Conservation (phyloP, 1,284 basidiomycete genomes). For the Pascua sp. region DNA sequence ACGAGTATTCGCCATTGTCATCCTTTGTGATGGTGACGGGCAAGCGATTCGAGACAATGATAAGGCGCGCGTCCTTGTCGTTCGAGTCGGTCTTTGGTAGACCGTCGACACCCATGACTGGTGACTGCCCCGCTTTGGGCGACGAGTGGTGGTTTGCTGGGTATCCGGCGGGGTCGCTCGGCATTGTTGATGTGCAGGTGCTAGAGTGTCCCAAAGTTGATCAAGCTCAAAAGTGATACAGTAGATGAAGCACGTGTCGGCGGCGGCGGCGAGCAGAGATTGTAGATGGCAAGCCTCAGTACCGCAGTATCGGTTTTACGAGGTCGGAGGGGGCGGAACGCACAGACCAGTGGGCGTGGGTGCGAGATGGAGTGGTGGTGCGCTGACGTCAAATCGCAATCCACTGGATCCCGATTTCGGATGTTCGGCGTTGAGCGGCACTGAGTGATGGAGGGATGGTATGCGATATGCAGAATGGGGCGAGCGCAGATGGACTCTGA, state of each 20-base stretch:
- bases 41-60: slow-evolving; percentile 93
- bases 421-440: too few species aligned
- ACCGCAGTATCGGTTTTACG: neutral
- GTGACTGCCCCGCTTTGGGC: slow-evolving; percentile 8
- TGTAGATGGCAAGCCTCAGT: neutral
- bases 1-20: slow-evolving; percentile 81
- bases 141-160: slow-evolving; percentile 20
- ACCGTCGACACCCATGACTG: slow-evolving; percentile 1
- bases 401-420: too few species aligned
- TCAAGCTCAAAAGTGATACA: neutral
- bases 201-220: neutral
- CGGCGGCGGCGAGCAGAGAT: neutral
- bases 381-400: too few species aligned
- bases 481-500: too few species aligned
- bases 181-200: slow-evolving; percentile 4
- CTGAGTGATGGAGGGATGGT: too few species aligned
- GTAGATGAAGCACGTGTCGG: neutral
- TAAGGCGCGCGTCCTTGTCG: slow-evolving; percentile 61
- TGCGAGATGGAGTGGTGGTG: too few species aligned
- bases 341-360: too few species aligned
- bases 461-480: too few species aligned
- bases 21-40: slow-evolving; percentile 90
- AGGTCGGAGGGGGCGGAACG: neutral
- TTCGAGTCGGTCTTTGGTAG: slow-evolving; percentile 9
- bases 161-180: slow-evolving; percentile 9